Base-by-base conservation (phyloP, 2,329 filamentous ascomycete genomes). In the Fonsecaea multimorphosa region DNA sequence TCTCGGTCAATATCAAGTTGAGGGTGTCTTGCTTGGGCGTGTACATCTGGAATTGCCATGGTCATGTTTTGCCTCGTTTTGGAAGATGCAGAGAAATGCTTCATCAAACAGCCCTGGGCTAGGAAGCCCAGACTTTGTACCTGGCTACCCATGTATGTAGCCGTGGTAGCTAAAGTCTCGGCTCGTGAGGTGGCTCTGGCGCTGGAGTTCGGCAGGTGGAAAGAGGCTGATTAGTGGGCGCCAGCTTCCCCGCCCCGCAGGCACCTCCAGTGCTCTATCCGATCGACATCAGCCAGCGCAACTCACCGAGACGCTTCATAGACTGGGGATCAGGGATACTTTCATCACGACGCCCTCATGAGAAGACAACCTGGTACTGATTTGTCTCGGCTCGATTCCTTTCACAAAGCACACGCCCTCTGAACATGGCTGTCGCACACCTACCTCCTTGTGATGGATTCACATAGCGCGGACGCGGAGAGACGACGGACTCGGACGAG, bases 401-500 rank as follows among this genome's bases (percentile, higher is more conserved):
- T 29, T 19, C 2, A 46, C 32, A 31, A 12, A 22, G n/a, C 19
- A 38, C 38, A 11, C 34, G 1, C 11, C 19, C 40, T 62, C 60
- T 60, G 51, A 63, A 65, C 36, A 65, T 68, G 58, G 66, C 63
- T 54, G 52, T 56, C 51, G 27, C 52, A 34, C 53, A 29, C 31
- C 56, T 57, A 32, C 55, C 51, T 40, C 57, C 32, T 58, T 63
- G 65, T 69, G 56, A 69, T 69, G 64, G 64, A 61, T 46, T 58
- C 64, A 46, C 58, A 22, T 60, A 62, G 58, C 49, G 40, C 57
- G n/a, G 53, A 64, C 31, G 44, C 40, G 14, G 53, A 57, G 27
- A 29, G 49, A 34, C 58, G 40, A 62, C 27, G 61, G 19, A 29
- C 72, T 57, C 73, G 62, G 69, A 73, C 73, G 67, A 74, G 71